Base-by-base conservation (phyloP, 306 rosid genomes). In the Lablab purpureus region DNA sequence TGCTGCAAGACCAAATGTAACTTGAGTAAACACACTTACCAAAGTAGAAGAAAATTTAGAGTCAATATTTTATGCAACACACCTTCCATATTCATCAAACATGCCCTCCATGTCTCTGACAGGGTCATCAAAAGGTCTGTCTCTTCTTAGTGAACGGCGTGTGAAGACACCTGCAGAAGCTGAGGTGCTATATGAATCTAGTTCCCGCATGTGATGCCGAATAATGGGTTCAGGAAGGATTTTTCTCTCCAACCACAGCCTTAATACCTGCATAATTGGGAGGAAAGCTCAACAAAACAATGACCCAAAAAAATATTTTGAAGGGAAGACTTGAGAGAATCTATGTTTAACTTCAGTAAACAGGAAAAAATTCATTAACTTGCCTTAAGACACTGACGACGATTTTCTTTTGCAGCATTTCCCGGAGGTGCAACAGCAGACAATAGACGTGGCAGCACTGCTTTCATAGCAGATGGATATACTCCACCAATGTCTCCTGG, bases 41-140 rank as follows among this genome's bases (percentile, higher is more conserved):
- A 59, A 41, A 63, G 73, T 50, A 72, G 10, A 17, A 15, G 73
- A 27, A 46, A 75, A 75, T 21, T n/a, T 25, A 4, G 19, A 80
- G 65, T 9, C 28, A 32, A 68, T 40, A 30, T 59, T 54, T 63
- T 56, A 64, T 68, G 70, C 54, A 19, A 76, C 96, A 84, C 79
- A 96, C 99, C 99, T 96, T 93, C 99, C 99, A 85, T 96, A 96
- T 90, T 96, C 99, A 1, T 96, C 96, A 86, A 88, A 91, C 99
- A 96, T 91, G 47, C 98, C 98, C 89, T 93, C 99, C 99, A 93
- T 93, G 71, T 96, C 98, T 85, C 99, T 90, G 69, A 93, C 83
- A 83, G 99, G 99, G 81, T 96, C 98, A 87, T 96, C 98, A 30
- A 93, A 80, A 74, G 98, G 85, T 85, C 99, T 90, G 80, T 91